Base-by-base conservation (phyloP, 2,329 filamentous ascomycete species). In the Phyllosticta ampelicida region DNA sequence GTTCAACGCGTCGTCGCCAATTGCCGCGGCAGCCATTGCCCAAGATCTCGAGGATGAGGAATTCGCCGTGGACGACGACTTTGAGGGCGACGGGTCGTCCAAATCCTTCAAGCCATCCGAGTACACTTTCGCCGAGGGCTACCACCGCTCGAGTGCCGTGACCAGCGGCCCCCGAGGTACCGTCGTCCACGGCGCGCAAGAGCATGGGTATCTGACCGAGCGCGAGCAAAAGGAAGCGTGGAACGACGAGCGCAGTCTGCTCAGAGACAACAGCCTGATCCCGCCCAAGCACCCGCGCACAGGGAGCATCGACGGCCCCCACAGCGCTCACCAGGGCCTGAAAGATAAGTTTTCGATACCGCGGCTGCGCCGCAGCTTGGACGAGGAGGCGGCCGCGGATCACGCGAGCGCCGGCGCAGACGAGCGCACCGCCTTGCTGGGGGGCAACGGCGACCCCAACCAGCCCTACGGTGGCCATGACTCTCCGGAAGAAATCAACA, bases 81-180 rank as follows among this genome's bases (percentile, higher is more conserved):
- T 44, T 86, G 78, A 82, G 55, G 81, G 82, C 48, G 74, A 63
- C 18, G 58, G 75, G 71, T 67, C 78, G 78, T 64, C 63, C 1
- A 70, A 72, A 54, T 74, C 75, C 9, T 64, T 76, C 56, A 72
- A 74, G 63, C 72, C 75, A 53, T 63, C 69, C 18, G 62, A 55
- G 21, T 71, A 66, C 59, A 70, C 82, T 16, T 78, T 86, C 74
- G 77, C 78, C 18, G 79, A 81, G 36, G 82, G 82, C 29, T 96
- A 94, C 73, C 83, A 87, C 58, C 82, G 90, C 51, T 89, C 90
- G 0, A 87, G 84, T 63, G 87, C 86, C 67, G 85, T 94, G 50
- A 85, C 86, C 28, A 87, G 86, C 11, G 85, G 86, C 21, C 80
- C 84, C 1, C 79, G 89, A 56, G 85, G 86, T 3, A 81, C 86